Conservation (phyloP, 768 basidiomycete species). For the Serendipita vermifera region DNA sequence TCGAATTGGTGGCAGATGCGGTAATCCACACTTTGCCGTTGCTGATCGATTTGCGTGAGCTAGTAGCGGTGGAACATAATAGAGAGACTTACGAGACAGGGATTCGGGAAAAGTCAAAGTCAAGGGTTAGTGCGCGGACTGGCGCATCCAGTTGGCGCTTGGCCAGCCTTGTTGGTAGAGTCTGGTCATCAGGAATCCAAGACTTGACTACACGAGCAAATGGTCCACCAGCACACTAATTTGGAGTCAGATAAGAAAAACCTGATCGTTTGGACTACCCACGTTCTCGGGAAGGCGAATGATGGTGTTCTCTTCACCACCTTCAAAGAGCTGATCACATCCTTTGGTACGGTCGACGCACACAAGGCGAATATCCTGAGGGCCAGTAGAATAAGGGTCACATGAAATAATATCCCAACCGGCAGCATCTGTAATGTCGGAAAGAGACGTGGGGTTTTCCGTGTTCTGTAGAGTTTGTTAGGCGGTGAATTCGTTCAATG, state of each 20-base stretch:
- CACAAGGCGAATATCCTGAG: slow-evolving; percentile 38
- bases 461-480: background rate
- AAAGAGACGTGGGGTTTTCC: slow-evolving; percentile 15
- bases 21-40: background rate
- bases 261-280: slow-evolving; percentile 14
- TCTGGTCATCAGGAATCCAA: slow-evolving; percentile 33
- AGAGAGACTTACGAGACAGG: background rate
- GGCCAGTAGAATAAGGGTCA: slow-evolving; percentile 23
- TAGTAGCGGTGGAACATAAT: background rate
- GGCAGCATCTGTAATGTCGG: slow-evolving; percentile 32
- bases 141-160: slow-evolving; percentile 25
- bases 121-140: slow-evolving; percentile 31
- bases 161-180: slow-evolving; percentile 26
- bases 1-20: slow-evolving; percentile 4
- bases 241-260: background rate
- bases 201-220: slow-evolving; percentile 29
- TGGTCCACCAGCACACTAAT: slow-evolving; percentile 19
- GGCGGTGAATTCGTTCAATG: background rate
- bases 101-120: slow-evolving; percentile 26
- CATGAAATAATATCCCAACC: slow-evolving; percentile 43
- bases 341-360: slow-evolving; percentile 22
- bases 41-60: background rate
- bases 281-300: slow-evolving; percentile 43
- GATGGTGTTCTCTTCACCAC: slow-evolving; percentile 35
- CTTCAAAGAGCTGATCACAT: slow-evolving; percentile 32